Evolutionary conservation across 1,284 basidiomycete genomes (phyloP), one percentile per base, ranked within the genome.

Genomic region (Fistulina hepatica): DNA sequence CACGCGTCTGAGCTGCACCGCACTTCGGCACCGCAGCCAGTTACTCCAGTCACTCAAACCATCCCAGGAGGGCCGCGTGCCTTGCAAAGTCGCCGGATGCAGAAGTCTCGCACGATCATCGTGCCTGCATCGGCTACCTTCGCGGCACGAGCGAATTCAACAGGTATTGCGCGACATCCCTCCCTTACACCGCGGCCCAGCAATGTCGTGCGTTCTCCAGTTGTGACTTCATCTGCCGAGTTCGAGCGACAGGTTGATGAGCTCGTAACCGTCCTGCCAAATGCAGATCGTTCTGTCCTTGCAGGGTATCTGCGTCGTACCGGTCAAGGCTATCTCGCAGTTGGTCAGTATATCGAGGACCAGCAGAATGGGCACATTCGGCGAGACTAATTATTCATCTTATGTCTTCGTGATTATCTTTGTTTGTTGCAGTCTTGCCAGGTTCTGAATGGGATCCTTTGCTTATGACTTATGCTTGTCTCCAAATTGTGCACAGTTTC

Each of bases 281-380:
- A 83, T 50, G 85, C 80, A 17, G 78, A 90, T 44, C 69, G 73
- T 36, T 58, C 59, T 7, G 61, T 86, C 3, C 64, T 91, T 21
- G 75, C 78, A 42, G 69, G 71, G 6, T 92, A 92, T 59, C 57
- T 91, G 36, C 67, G 69, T 21, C 68, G 78, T 17, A 64, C 82
- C 11, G 81, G 85, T 6, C 77, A 84, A 50, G 81, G 86, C 55
- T 81, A 88, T 40, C 59, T 81, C 32, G 88, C 88, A 6, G 85
- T 92, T 50, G 82, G 85, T 15, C 81, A 84, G 51, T 92, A 89
- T 56, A 62, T 92, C 21, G 86, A 90, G 48, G 88, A 92, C 49
- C 84, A 90, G 56, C 81, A 81, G 63, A 81, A 78, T 48, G 83
- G 82, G 16, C 68, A 61, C 15, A 54, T 85, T 31, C 67, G 65